A percentile compares a stretch with the other conserved stretches of the same genome.
These are phyloP conservation scores for Amanita inopinata DNA, from an alignment of 768 basidiomycete species.

Conservation along the genomic window DNA sequence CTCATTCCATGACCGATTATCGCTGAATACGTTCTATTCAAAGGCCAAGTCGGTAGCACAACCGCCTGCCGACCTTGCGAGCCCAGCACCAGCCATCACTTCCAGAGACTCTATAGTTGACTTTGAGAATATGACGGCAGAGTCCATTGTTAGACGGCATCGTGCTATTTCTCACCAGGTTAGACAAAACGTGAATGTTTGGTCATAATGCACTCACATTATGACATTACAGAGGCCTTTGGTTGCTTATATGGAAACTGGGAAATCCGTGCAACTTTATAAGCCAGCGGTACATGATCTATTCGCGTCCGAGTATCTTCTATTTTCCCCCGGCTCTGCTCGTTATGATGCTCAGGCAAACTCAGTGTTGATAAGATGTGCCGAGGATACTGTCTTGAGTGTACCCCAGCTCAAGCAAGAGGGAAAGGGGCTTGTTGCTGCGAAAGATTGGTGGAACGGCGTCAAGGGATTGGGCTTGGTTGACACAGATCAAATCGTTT, in stretches of 20 bases:
- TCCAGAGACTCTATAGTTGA: slow-evolving; percentile 41
- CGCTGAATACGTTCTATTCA: neutral
- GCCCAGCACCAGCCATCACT: slow-evolving; percentile 53
- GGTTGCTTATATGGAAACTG: slow-evolving; percentile 22
- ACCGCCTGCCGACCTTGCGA: slow-evolving; percentile 21
- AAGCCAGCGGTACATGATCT: slow-evolving; percentile 17
- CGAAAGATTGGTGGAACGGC: slow-evolving; percentile 78
- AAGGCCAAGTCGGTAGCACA: slow-evolving; percentile 47
- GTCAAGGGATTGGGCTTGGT: slow-evolving; percentile 22
- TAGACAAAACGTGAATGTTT: neutral
- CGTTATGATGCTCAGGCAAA: slow-evolving; percentile 28
- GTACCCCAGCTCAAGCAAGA: slow-evolving; percentile 55
- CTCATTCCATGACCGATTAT: neutral
- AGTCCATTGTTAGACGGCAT: slow-evolving; percentile 41
- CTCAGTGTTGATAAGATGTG: slow-evolving; percentile 46
- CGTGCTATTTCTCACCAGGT: slow-evolving; percentile 69
- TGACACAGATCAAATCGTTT: slow-evolving; percentile 7
- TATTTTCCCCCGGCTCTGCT: slow-evolving; percentile 29
- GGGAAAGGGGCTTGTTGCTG: slow-evolving; percentile 41
- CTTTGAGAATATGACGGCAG: slow-evolving; percentile 48
- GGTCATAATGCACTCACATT: neutral
- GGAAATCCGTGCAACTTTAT: slow-evolving; percentile 33
- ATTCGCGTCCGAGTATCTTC: slow-evolving; percentile 10
- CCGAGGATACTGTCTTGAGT: slow-evolving; percentile 37
- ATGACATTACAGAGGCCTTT: slow-evolving; percentile 20